Evolutionary conservation across 2,329 filamentous ascomycete species (phyloP), one percentile per base, ranked within the genome.

Genomic region (Fusarium annulatum): DNA sequence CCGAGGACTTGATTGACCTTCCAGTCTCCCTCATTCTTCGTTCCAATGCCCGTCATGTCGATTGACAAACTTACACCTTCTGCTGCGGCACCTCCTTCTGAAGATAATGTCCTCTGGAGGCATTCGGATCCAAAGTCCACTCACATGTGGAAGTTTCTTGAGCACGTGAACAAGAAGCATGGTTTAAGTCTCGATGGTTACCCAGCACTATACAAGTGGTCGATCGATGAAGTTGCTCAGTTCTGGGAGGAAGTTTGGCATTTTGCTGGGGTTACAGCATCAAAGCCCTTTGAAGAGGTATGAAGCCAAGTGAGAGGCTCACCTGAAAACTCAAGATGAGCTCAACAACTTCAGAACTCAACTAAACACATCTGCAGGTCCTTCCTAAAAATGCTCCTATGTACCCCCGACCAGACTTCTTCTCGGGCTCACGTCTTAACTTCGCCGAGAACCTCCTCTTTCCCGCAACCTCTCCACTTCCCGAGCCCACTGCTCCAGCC

Each of bases 381-480:
- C 85, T 97, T 23, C 89, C 93, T 30, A 80, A 88, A 45, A 82
- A 89, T 61, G 88, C 90, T 10, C 86, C 89, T 52, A 93, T 98
- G 88, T 98, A 95, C 78, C 96, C 96, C 30, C 91, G 94, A 30
- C 95, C 96, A 12, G 86, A 91, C 67, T 98, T 97, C 86, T 98
- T 98, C 81, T 82, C 90, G 64, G 92, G 92, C 15, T 89, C 93
- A 19, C 90, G 86, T 65, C 86, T 98, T 73, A 99, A 98, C 82
- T 98, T 98, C 80, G 95, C 96, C 33, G 94, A 98, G 84, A 99
- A 99, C 81, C 86, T 98, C 61, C 90, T 99, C 7, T 98, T 92
- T 81, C 96, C 96, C 7, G 86, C 86, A 56, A 78, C 79, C 7
- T 58, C 72, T 48, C 73, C 77, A 41, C 67, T 79, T 33, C 69